These are phyloP conservation scores for Volvox africanus DNA, from an alignment of 139 green algal species.

Conservation along the genomic window DNA sequence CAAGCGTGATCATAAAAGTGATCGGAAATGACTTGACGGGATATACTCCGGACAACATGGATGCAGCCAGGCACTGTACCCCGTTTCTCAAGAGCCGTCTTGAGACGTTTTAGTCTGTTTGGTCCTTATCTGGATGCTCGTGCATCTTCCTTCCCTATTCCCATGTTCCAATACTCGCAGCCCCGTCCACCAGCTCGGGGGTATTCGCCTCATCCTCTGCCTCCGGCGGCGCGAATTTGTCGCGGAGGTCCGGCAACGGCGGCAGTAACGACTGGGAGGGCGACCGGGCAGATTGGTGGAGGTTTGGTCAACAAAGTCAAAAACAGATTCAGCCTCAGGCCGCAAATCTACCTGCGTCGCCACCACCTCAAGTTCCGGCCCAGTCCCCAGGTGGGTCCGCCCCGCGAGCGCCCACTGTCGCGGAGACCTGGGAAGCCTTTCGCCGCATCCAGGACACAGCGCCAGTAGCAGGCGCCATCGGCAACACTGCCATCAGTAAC, in stretches of 20 bases:
- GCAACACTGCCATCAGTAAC: background rate
- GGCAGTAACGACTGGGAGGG: background rate
- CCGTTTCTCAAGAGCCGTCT: too few species aligned
- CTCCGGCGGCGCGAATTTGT: background rate
- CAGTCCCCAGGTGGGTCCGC: background rate
- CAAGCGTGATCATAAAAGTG: too few species aligned
- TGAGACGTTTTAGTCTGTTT: background rate
- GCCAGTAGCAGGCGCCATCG: background rate
- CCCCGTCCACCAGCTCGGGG: background rate
- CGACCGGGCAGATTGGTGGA: slow-evolving; percentile 41
- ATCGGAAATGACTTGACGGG: too few species aligned
- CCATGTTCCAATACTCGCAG: background rate
- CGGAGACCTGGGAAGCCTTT: slow-evolving; percentile 38
- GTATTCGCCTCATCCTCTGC: slow-evolving; percentile 8
- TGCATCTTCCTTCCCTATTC: background rate
- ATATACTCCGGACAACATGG: too few species aligned
- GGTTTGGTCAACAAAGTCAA: background rate
- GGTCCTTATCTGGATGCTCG: background rate
- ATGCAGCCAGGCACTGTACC: too few species aligned
- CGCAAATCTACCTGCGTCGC: too few species aligned
- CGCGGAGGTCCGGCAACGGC: background rate
- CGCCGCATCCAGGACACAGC: background rate
- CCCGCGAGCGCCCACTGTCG: background rate
- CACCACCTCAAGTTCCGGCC: background rate
- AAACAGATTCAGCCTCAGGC: background rate